Base-by-base conservation (phyloP, 768 basidiomycete genomes). In the Tricholomella constricta region DNA sequence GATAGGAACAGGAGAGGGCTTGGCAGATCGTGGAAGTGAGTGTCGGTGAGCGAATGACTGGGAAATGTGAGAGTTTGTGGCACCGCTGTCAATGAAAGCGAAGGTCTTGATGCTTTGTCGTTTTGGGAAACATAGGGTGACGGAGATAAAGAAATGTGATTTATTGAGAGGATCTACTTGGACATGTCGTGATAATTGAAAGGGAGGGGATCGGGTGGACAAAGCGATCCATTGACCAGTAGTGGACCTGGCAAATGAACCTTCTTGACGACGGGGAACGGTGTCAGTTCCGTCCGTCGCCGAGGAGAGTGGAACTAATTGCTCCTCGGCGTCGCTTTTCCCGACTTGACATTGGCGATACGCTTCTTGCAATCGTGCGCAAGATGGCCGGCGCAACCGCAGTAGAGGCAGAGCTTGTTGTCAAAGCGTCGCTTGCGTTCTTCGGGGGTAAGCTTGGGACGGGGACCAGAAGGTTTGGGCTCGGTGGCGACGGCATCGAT, bases 11-110 rank as follows among this genome's bases (percentile, higher is more conserved):
- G 72, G 70, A 15, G 55, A 49, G 29, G 65, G 52, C 61, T 70
- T 70, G 2, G 53, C 40, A 53, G 60, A 54, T n/a, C 64, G 64
- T 14, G 70, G 62, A 35, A 75, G 57, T 15, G 63, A 64, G 46
- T 76, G 68, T 10, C 66, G 53, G 35, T 61, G 47, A 9, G 69
- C 62, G 51, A 73, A 76, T 20, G 17, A 22, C 15, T 69, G 63
- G 1, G 71, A 76, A 45, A 75, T 72, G 51, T 67, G 71, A 4
- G 71, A 76, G 4, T 51, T 50, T 5, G 70, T 67, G 17, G 71
- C 69, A 22, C 75, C 71, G 45, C 48, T 70, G 56, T 77, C 71
- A 45, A 77, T 48, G 22, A 77, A 62, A 31, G 71, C 71, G 53
- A 61, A 71, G 11, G 69, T 75, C 22, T 55, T 35, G 42, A 75